Percentiles rank a stretch among this genome's conserved stretches.
Evolutionary conservation across 306 rosid species (phyloP).

Genomic region (Castanea mollissima): DNA sequence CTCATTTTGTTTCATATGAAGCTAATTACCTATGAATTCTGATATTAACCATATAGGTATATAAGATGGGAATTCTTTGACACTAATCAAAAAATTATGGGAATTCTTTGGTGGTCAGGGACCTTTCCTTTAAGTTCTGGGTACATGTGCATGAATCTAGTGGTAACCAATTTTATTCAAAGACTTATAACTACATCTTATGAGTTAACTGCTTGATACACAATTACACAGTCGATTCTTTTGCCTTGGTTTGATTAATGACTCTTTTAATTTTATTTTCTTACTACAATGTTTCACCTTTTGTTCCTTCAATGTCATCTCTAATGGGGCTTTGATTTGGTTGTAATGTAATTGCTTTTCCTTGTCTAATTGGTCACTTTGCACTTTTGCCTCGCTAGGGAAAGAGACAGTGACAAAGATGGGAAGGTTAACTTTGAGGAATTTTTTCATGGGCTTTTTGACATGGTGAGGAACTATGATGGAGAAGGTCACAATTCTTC

Average conservation of each 20-base stretch:
- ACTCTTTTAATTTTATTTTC: background rate
- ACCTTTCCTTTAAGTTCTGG: background rate
- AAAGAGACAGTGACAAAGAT: slow-evolving; percentile 86
- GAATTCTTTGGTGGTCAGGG: background rate
- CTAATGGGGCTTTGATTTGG: background rate
- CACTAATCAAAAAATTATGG: background rate
- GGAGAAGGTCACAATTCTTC: slow-evolving; percentile 70
- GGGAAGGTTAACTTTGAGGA: slow-evolving; percentile 89
- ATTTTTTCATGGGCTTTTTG: slow-evolving; percentile 97
- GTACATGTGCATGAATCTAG: background rate
- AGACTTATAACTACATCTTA: background rate
- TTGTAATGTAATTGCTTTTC: background rate
- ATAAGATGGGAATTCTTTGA: background rate
- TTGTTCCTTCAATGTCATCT: background rate
- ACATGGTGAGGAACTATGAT: slow-evolving; percentile 87
- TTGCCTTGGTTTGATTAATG: background rate
- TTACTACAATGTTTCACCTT: background rate
- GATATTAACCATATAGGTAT: background rate
- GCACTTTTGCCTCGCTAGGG: slow-evolving; percentile 45
- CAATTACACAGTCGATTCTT: background rate
- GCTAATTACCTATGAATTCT: background rate
- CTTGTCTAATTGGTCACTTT: slow-evolving; percentile 27
- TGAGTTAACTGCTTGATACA: background rate
- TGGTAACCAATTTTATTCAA: background rate
- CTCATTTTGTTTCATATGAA: background rate